Percentiles rank a stretch among this genome's conserved stretches.
These are phyloP conservation scores for Stentor coeruleus DNA, from an alignment of 73 alveolate genomes.

Conservation along the genomic window DNA sequence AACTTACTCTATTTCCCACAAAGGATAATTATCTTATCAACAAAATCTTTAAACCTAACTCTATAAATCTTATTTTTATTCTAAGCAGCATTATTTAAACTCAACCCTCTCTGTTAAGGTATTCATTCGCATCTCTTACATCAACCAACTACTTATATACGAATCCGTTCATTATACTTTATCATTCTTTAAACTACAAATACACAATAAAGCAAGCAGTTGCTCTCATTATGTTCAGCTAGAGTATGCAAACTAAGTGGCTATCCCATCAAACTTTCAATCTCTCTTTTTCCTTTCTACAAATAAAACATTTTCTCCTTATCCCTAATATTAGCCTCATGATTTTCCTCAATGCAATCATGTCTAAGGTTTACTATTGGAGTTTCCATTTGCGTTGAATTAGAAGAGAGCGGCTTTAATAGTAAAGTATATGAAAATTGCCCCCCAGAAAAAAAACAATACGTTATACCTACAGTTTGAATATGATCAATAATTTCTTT, in stretches of 20 bases:
- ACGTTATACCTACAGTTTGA: slow-evolving; percentile 31
- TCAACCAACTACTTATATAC: not conserved
- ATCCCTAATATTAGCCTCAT: slow-evolving; percentile 50
- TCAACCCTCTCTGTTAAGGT: not conserved
- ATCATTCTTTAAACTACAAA: slow-evolving; percentile 46
- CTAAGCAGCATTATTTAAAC: not conserved
- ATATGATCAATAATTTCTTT: slow-evolving; percentile 28
- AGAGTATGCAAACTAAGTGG: slow-evolving; percentile 52
- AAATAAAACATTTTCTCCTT: slow-evolving; percentile 59
- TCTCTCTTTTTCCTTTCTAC: slow-evolving; percentile 54
- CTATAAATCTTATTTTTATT: too few relatives aligned
- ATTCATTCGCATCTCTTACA: not conserved
- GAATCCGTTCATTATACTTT: slow-evolving; percentile 46
- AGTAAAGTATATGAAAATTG: slow-evolving; percentile 41
- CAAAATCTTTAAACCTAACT: too few relatives aligned
- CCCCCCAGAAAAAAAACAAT: slow-evolving; percentile 38
- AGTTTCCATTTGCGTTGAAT: slow-evolving; percentile 36
- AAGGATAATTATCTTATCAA: too few relatives aligned
- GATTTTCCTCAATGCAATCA: slow-evolving; percentile 44
- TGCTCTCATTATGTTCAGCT: slow-evolving; percentile 71
- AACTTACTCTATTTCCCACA: too few relatives aligned
- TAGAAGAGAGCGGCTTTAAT: slow-evolving; percentile 40
- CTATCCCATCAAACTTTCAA: slow-evolving; percentile 40
- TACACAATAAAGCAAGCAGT: slow-evolving; percentile 64
- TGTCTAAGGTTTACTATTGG: too few relatives aligned